phyloP scores from a whole-genome alignment of 139 green algal genomes.

The Picochlorum sp. region DNA sequence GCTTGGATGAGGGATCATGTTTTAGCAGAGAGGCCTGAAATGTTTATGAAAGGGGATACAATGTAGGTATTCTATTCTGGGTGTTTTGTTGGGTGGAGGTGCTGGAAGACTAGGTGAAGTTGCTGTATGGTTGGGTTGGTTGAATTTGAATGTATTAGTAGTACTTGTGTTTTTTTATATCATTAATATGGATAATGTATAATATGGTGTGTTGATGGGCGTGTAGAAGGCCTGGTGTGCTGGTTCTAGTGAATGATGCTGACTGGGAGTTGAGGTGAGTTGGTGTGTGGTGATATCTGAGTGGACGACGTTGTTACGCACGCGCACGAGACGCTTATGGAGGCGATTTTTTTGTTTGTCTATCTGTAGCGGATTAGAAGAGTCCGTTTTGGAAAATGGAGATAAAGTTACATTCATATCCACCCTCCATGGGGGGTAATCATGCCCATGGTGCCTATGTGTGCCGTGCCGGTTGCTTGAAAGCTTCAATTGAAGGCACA shows the following conservation, averaged over 20 bases:
- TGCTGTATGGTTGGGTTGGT: no score
- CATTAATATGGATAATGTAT: no score
- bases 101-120: no score
- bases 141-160: no score
- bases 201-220: background rate
- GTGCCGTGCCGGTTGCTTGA: no score
- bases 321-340: background rate
- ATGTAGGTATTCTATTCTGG: slow-evolving; percentile 42
- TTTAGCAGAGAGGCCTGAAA: slow-evolving; percentile 67
- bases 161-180: no score
- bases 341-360: background rate
- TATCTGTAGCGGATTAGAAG: slow-evolving; percentile 47
- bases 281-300: no score
- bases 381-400: slow-evolving; percentile 48
- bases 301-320: background rate
- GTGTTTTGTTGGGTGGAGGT: background rate
- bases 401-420: slow-evolving; percentile 86
- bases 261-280: slow-evolving; percentile 87
- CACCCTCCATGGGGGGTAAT: slow-evolving; percentile 84
- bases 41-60: slow-evolving; percentile 75
- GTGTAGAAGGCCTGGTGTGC: slow-evolving; percentile 73
- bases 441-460: no score
- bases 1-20: slow-evolving; percentile 57
- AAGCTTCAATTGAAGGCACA: no score
- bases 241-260: slow-evolving; percentile 88